Percentiles rank a stretch among this genome's conserved stretches.
Evolutionary conservation across 208 protist genomes (phyloP).

Genomic region (Trypanosoma platydactyli): DNA sequence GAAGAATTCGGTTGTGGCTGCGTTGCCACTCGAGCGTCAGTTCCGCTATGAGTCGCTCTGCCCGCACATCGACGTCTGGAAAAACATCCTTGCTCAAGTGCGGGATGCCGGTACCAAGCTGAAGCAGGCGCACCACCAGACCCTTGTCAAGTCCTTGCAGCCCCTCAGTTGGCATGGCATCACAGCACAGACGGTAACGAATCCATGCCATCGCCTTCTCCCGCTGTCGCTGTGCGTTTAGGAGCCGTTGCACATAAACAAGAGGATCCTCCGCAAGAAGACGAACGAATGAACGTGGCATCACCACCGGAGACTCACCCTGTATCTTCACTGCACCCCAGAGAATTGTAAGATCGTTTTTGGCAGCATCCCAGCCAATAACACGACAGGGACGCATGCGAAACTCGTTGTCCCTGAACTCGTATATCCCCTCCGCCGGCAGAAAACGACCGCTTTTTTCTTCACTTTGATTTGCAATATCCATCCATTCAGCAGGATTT

Average conservation of each 20-base stretch:
- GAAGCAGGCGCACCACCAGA: conserved; percentile 58
- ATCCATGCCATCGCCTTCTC: conserved; percentile 90
- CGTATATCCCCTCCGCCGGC: conserved; percentile 78
- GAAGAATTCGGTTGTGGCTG: conserved; percentile 90
- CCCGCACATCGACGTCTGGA: conserved; percentile 68
- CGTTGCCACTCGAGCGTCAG: conserved; percentile 89
- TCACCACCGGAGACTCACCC: conserved; percentile 26
- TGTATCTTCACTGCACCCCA: conserved; percentile 46
- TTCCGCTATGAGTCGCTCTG: conserved; percentile 78
- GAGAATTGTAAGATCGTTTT: conserved; percentile 67
- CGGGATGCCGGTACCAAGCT: conserved; percentile 84
- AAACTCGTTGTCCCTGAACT: conserved; percentile 41
- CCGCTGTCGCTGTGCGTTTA: conserved; percentile 78
- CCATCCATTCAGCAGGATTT: conserved; percentile 91
- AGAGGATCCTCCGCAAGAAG: conserved; percentile 91
- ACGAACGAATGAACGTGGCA: conserved; percentile 88
- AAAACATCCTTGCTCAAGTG: conserved; percentile 75
- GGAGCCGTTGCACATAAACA: conserved; percentile 85
- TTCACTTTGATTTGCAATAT: conserved; percentile 57
- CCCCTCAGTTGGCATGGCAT: conserved; percentile 89
- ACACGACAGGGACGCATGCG: conserved; percentile 82
- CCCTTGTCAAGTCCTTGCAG: conserved; percentile 61
- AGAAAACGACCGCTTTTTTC: conserved; percentile 62
- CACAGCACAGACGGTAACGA: conserved; percentile 90
- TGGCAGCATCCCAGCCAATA: conserved; percentile 65